Evolutionary conservation across 805 yeast species (phyloP).

Genomic region (Candida rishiriensis): DNA sequence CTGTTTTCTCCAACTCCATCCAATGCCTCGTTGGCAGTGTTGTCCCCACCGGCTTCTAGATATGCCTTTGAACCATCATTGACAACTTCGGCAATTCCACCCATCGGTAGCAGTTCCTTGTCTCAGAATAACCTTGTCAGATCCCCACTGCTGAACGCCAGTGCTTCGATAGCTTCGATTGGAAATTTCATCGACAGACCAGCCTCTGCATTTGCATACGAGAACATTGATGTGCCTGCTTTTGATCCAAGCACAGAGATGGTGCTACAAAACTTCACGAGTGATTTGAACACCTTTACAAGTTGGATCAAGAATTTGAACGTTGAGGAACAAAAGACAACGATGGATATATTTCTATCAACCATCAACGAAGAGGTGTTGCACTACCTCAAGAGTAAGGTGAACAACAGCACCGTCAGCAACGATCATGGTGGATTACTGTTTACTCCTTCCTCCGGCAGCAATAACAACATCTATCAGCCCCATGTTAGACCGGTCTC

Average conservation of each 20-base stretch:
- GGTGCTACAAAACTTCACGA: constrained; percentile 31
- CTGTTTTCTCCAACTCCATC: constrained; percentile 22
- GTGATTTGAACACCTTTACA: constrained; percentile 42
- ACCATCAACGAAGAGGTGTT: constrained; percentile 42
- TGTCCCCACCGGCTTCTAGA: constrained; percentile 38
- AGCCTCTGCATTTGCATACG: constrained; percentile 10
- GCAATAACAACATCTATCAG: constrained; percentile 20
- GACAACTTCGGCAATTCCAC: constrained; percentile 22
- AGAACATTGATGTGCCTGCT: constrained; percentile 29
- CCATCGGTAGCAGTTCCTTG: constrained; percentile 14
- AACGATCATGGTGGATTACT: constrained; percentile 11
- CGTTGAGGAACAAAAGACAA: constrained; percentile 42
- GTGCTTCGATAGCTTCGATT: constrained; percentile 1
- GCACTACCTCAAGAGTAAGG: constrained; percentile 38
- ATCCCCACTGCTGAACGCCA: constrained; percentile 17
- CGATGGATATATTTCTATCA: constrained; percentile 44
- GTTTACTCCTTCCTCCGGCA: constrained; percentile 20
- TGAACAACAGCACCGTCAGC: constrained; percentile 27
- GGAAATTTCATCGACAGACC: constrained; percentile 15
- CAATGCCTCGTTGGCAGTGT: constrained; percentile 32
- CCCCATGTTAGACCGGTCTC: constrained; percentile 29
- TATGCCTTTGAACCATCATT: constrained; percentile 29
- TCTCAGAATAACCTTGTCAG: constrained; percentile 13
- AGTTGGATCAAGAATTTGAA: constrained; percentile 43
- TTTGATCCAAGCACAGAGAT: constrained; percentile 28